Base-by-base conservation (phyloP, 2,329 filamentous ascomycete genomes). In the Lecanicillium sp. region DNA sequence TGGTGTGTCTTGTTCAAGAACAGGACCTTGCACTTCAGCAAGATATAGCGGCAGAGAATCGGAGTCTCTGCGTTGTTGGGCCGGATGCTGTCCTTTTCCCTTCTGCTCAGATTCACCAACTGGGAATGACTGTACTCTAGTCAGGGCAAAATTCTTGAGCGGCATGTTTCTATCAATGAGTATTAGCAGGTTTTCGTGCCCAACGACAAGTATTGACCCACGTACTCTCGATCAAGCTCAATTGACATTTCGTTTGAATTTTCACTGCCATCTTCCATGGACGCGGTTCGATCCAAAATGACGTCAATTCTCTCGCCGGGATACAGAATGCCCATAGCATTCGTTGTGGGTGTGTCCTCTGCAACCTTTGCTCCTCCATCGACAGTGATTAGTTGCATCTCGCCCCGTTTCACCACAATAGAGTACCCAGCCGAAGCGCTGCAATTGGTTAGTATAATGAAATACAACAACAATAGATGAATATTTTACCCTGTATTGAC, bases 221-320 rank as follows among this genome's bases (percentile, higher is more conserved):
- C 41, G 25, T 34, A 43, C 41, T 33, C 25, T 5, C 33, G n/a
- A 17, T 43, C 41, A 6, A 43, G 25, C n/a, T 39, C 37, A 19
- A 43, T 37, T 3, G 41, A 40, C n/a, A 43, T 14, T 4, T 9
- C 29, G 11, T 35, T 42, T 4, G 5, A 4, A 3, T 31, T 25
- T 11, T 38, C 31, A 4, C 16, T 7, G 7, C 20, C 19, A 11
- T 9, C 9, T 3, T 32, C 36, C 2, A 22, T 3, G 1, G 14
- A 25, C 1, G 19, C 28, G 6, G 38, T 33, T 14, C 35, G 34
- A 14, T 34, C 33, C 6, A 40, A 30, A 3, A 45, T 16, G 5
- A 46, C 20, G 28, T 51, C 48, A 9, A 51, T 35, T 11, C 48
- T 40, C 29, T 51, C 46, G 25, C 48, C 48, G 2, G 48, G 48